Base-by-base conservation (phyloP, 352 stramenopile genomes). In the Phytophthora sp. region DNA sequence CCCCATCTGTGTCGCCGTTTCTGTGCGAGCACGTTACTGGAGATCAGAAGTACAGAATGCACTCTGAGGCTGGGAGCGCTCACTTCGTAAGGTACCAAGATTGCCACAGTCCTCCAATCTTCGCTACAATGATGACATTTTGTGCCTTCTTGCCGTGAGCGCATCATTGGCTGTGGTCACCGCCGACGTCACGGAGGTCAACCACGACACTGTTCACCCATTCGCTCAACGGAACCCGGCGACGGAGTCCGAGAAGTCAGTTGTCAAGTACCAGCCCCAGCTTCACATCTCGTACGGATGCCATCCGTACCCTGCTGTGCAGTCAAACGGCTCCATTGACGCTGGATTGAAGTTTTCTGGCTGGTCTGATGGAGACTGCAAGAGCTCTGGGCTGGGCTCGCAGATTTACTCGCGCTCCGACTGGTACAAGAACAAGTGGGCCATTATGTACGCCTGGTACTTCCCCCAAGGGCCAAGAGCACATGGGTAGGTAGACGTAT, bases 391-490 rank as follows among this genome's bases (percentile, higher is more conserved):
- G 7, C 15, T 41, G 15, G 35, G 35, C n/a, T n/a, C n/a, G n/a
- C n/a, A n/a, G n/a, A n/a, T n/a, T n/a, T n/a, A n/a, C n/a, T n/a
- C n/a, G n/a, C n/a, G n/a, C n/a, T n/a, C 35, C 15, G 15, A 41
- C 35, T 51, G 23, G 23, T 51, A 51, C 23, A 51, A 33, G 23
- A 13, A 11, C 9, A 51, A 51, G 23, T 51, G 42, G 42, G 44
- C 44, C n/a, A 52, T 52, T 7, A 52, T 52, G 44, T 52, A 52
- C 24, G 44, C 44, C 23, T 52, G 44, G 44, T 52, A 36, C 44
- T 52, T 52, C 4, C 44, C n/a, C 44, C 24, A 52, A 52, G 24
- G 26, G 23, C 9, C 16, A 6, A 52, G 9, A 35, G 7, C 24
- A 52, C 27, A 36, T 52, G 6, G 7, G 26, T 16, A 52, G 24